phyloP scores from a whole-genome alignment of 2,329 filamentous ascomycete species.

The Rutstroemia sp. region DNA sequence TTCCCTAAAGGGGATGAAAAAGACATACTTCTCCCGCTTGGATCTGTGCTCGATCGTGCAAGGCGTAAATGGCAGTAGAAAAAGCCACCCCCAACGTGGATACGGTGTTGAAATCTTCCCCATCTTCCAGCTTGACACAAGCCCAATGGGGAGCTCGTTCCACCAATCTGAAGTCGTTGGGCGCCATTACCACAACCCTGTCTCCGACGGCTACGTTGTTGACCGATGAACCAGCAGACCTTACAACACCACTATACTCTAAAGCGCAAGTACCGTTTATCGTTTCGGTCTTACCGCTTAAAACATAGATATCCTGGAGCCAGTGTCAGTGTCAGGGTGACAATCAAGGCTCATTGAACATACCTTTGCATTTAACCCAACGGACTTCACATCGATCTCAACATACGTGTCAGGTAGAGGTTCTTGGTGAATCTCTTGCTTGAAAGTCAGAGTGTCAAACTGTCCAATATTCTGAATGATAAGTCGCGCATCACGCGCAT shows the following conservation, averaged over 20 bases:
- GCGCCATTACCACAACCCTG: constrained; percentile 17
- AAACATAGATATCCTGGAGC: neutral
- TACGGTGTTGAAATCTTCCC: too few relatives aligned
- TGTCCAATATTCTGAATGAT: constrained; percentile 1
- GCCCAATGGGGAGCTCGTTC: constrained; percentile 9
- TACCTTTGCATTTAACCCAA: neutral
- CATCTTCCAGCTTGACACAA: too few relatives aligned
- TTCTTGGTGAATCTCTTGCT: neutral
- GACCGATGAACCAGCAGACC: constrained; percentile 14
- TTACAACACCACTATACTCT: constrained; percentile 27
- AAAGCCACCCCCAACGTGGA: too few relatives aligned
- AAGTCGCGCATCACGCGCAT: neutral
- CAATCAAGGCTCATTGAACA: neutral
- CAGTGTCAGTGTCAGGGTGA: constrained; percentile 18
- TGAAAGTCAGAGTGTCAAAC: constrained; percentile 6
- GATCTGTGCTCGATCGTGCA: constrained; percentile 27
- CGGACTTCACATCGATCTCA: neutral
- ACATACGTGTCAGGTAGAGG: neutral
- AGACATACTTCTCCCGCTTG: constrained; percentile 10
- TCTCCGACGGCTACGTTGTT: constrained; percentile 12
- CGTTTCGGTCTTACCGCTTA: constrained; percentile 24
- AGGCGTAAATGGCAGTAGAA: constrained; percentile 17
- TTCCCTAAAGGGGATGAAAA: neutral
- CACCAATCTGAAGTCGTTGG: constrained; percentile 14
- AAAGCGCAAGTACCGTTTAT: constrained; percentile 17